Base-by-base conservation (phyloP, 139 green algal genomes). In the Tetraselmis chui region DNA sequence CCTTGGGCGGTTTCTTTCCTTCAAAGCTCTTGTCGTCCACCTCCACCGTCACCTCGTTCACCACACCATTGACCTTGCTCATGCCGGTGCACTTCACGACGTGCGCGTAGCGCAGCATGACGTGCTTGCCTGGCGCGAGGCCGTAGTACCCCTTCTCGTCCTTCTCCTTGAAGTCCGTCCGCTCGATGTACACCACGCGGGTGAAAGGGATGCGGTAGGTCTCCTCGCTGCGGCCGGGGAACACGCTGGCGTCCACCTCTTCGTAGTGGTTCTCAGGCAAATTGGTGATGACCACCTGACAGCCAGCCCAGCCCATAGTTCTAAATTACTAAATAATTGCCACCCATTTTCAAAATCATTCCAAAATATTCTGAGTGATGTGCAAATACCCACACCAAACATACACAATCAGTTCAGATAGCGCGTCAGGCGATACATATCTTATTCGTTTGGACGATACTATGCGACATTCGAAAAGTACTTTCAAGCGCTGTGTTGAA, bases 81-180 rank as follows among this genome's bases (percentile, higher is more conserved):
- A 92, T 88, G 24, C 85, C 88, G 0, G 88, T 95, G 83, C 92
- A 97, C 18, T 83, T 96, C 84, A 98, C 92, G 59, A 90, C 88
- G 91, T 95, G 96, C 1, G 93, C 96, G 87, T 98, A 99, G 92
- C 91, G 86, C 31, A 99, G 93, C 93, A 99, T 96, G 29, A 96
- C 91, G 25, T 81, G 86, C 89, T 99, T 99, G 29, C 93, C 93
- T 0, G 95, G 96, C 0, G 97, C 95, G 29, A 99, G 90, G 2
- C 96, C 97, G 83, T 97, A 99, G 86, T 97, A 99, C 77, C 93
- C 91, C 83, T 97, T 96, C 30, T 84, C 85, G 84, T 99, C 97
- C 25, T 87, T 77, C 85, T 97, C 85, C 82, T 90, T 87, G 90
- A 99, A 99, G 90, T 99, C 97, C 0, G 90, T 94, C 0, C 84